Base-by-base conservation (phyloP, 495 filamentous ascomycete species). In the Amniculicola lignicola region DNA sequence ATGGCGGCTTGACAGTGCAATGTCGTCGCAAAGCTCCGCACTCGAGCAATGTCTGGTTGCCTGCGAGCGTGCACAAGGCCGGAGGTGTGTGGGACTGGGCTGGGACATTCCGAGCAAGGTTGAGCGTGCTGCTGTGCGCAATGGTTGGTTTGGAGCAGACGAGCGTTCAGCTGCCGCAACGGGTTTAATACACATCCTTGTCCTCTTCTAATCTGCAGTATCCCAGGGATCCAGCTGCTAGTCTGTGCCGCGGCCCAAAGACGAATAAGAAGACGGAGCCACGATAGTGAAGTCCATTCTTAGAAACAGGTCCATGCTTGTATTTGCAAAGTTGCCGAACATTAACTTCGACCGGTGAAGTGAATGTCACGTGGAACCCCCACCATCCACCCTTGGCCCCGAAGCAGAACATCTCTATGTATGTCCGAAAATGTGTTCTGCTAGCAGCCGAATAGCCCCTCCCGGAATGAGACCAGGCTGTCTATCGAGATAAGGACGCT, bases 21-120 rank as follows among this genome's bases (percentile, higher is more conserved):
- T 39, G 7, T 33, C n/a, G n/a, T n/a, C 25, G 36, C 45, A 51
- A 22, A 39, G 23, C n/a, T 25, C 15, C 31, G 44, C 21, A 29
- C 43, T 31, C 53, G 7, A 33, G 22, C 25, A 24, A 29, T 29
- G 29, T 36, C 31, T 53, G 29, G 54, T 39, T 59, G 45, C 56
- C 56, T 59, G 56, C 3, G 33, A 47, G 48, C 40, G 56, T 51
- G 54, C 54, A 45, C 37, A 28, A 56, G 42, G 43, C 36, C 39
- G 55, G 55, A 53, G 25, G n/a, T 18, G 55, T 28, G 47, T 22
- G 2, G 18, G 47, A 16, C 55, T 59, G 52, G 55, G 55, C 55
- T 52, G 55, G 18, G 39, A 59, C 55, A 52, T 53, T 59, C 29
- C 40, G 12, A 39, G 31, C n/a, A 23, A 29, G 40, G 40, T 28